Evolutionary conservation across 331 rosid species (phyloP), one percentile per base, ranked within the genome.

Genomic region (Acacia concinna): DNA sequence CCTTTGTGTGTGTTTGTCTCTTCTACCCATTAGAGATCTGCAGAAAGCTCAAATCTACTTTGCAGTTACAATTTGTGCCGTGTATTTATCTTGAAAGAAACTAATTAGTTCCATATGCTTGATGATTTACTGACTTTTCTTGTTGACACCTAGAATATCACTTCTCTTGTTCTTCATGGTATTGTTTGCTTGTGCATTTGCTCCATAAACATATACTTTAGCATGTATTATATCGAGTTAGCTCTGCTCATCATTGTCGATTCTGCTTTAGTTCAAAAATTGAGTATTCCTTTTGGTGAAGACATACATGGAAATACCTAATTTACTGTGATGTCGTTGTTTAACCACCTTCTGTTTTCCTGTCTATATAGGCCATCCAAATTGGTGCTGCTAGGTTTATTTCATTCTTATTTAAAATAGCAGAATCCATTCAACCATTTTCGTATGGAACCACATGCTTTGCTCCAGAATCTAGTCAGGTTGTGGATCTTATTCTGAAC

Each of bases 331-430:
- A 30, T 51, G 44, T 75, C 82, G 67, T 75, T 84, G 67, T 51
- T 82, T 81, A 78, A 76, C 41, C 59, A 52, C 65, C n/a, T 68
- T 28, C 44, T 83, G 34, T 63, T 71, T 25, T 80, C 77, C 74
- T 86, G 40, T 81, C 80, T 59, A 13, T 81, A 79, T 87, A 95
- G 99, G 92, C 81, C 77, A 90, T 93, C 78, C 99, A 95, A 88
- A 72, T 87, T 32, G 92, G 94, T 81, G 98, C 99, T 75, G 89
- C 94, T 72, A 90, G 86, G 86, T 90, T 95, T 43, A 57, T 93
- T 28, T 90, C 99, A 78, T 81, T 81, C 80, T 80, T 91, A 84
- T 90, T 93, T 86, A 80, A 87, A 72, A 68, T 81, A 43, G 84
- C 93, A 41, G 97, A 93, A 71, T 84, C 78, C 79, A 47, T 82